These are phyloP conservation scores for Aspergillus jensenii DNA, from an alignment of 2,329 filamentous ascomycete genomes.

Conservation along the genomic window DNA sequence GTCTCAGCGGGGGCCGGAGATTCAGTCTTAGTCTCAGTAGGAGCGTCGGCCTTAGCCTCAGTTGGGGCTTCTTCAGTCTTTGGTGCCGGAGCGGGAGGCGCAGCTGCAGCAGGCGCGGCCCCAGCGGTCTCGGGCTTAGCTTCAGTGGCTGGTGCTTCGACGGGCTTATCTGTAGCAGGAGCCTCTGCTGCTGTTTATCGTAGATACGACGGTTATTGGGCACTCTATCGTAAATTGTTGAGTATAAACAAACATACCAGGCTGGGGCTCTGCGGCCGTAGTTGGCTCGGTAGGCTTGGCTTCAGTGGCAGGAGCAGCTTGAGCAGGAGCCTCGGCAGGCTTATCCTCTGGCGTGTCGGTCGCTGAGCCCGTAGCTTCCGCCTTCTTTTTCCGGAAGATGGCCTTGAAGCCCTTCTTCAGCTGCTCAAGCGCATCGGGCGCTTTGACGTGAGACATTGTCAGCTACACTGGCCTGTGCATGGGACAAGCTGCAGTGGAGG, in stretches of 20 bases:
- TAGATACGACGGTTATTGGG: not conserved
- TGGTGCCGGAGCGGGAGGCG: not conserved
- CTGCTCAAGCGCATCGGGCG: slow-evolving; percentile 31
- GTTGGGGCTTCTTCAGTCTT: slow-evolving; percentile 6
- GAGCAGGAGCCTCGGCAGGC: slow-evolving; percentile 10
- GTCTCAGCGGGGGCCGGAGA: not conserved
- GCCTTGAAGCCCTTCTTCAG: slow-evolving; percentile 35
- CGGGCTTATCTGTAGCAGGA: slow-evolving; percentile 12
- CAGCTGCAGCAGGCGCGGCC: slow-evolving; percentile 6
- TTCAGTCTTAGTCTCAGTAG: slow-evolving; percentile 7
- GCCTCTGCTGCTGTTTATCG: not conserved
- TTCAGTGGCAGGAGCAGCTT: slow-evolving; percentile 11
- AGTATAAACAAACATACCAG: slow-evolving; percentile 14
- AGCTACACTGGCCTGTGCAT: not conserved
- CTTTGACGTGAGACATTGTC: slow-evolving; percentile 14
- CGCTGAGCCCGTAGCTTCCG: slow-evolving; percentile 15
- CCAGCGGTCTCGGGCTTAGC: slow-evolving; percentile 14
- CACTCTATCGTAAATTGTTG: not conserved
- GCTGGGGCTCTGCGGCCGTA: slow-evolving; percentile 13
- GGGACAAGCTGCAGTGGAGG: not conserved
- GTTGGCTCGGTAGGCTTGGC: slow-evolving; percentile 12
- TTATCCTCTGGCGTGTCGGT: slow-evolving; percentile 15
- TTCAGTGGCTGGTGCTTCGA: slow-evolving; percentile 8
- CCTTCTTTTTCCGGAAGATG: slow-evolving; percentile 35
- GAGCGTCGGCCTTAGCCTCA: slow-evolving; percentile 8